Evolutionary conservation across 2,329 filamentous ascomycete genomes (phyloP).

Genomic region (Aspergillus ibericus): DNA sequence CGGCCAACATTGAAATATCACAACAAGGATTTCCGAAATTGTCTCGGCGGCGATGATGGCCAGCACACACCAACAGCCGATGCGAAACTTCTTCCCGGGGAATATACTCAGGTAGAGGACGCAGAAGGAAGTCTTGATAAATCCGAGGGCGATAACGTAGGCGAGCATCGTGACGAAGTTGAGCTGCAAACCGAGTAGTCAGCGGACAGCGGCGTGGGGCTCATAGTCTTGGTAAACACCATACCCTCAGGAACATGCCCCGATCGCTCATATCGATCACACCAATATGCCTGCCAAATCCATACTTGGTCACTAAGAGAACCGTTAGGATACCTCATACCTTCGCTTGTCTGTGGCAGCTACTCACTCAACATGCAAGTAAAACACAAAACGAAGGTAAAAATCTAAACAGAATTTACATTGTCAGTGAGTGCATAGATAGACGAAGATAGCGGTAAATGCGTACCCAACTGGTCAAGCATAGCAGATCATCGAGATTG

Average conservation of each 20-base stretch:
- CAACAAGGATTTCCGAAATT: conserved; percentile 70
- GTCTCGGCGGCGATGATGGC: conserved; percentile 58
- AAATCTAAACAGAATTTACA: conserved; percentile 5
- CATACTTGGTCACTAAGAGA: conserved; percentile 22
- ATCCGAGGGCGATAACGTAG: conserved; percentile 31
- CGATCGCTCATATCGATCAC: conserved; percentile 4
- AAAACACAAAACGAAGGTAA: conserved; percentile 13
- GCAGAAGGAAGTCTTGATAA: conserved; percentile 30
- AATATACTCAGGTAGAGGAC: conserved; percentile 27
- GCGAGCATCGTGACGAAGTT: conserved; percentile 21
- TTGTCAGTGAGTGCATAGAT: not conserved
- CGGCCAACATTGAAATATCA: conserved; percentile 36
- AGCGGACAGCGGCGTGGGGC: not conserved
- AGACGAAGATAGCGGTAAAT: too few relatives aligned
- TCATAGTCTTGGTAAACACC: too few relatives aligned
- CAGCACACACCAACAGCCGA: conserved; percentile 16
- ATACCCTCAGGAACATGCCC: conserved; percentile 22
- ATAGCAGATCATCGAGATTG: conserved; percentile 18
- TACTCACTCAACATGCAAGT: conserved; percentile 11
- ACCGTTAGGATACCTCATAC: not conserved
- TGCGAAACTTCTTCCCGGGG: conserved; percentile 17
- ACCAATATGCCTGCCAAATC: conserved; percentile 21
- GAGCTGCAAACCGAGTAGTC: conserved; percentile 7
- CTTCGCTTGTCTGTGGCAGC: not conserved
- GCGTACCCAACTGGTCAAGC: conserved; percentile 18